Conservation (phyloP, 495 filamentous ascomycete genomes). For the Letharia lupina region DNA sequence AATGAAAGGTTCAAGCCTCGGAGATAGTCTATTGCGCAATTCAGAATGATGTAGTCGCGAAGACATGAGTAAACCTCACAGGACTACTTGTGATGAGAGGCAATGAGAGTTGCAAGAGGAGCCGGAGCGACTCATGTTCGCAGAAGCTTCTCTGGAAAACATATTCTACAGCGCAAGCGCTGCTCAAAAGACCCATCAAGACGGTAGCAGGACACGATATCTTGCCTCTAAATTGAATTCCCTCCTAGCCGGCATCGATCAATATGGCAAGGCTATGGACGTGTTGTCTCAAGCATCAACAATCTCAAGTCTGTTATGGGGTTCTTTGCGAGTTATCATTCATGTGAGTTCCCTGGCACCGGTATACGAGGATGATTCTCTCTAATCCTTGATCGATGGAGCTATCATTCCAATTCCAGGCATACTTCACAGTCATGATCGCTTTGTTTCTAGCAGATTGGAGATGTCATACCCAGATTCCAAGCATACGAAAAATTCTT, state of each 20-base stretch:
- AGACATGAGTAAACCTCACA: no score
- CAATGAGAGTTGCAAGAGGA: background rate
- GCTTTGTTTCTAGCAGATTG: background rate
- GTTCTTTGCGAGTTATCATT: background rate
- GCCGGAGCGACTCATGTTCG: background rate
- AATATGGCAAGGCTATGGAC: background rate
- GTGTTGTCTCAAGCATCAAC: background rate
- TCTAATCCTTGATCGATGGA: background rate
- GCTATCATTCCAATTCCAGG: background rate
- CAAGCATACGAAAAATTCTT: background rate
- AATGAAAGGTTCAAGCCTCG: no score
- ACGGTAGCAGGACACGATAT: background rate
- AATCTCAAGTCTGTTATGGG: background rate
- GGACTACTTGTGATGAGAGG: no score
- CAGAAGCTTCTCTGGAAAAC: constrained; percentile 7
- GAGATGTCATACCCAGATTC: background rate
- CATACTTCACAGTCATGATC: background rate
- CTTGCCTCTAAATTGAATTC: background rate
- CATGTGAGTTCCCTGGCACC: background rate
- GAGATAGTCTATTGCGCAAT: no score
- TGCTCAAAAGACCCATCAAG: background rate
- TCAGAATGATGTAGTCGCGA: no score
- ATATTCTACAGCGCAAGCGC: constrained; percentile 4
- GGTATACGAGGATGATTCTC: background rate
- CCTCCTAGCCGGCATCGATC: background rate